Evolutionary conservation across 768 basidiomycete genomes (phyloP).

Genomic region (Boletellus emodensis): DNA sequence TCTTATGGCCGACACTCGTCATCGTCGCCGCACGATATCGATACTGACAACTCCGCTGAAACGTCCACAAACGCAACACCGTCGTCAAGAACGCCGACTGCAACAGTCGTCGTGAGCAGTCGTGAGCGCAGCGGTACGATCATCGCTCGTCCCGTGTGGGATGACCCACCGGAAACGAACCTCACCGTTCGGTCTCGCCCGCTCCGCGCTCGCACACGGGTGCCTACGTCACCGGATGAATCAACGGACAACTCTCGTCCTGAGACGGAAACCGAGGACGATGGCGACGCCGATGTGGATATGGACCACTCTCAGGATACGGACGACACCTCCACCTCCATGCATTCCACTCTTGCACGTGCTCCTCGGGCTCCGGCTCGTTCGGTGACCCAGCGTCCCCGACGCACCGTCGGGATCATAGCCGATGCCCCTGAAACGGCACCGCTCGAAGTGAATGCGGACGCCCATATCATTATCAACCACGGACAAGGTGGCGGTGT

Average conservation of each 20-base stretch:
- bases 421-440: slow-evolving; percentile 35
- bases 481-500: slow-evolving; percentile 38
- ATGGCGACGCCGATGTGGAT: slow-evolving; percentile 53
- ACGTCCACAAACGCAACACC: slow-evolving; percentile 60
- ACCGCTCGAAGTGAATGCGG: slow-evolving; percentile 39
- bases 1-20: slow-evolving; percentile 20
- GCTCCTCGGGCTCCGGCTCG: slow-evolving; percentile 24
- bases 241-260: slow-evolving; percentile 53
- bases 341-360: slow-evolving; percentile 31
- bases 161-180: slow-evolving; percentile 30
- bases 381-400: slow-evolving; percentile 33
- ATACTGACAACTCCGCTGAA: slow-evolving; percentile 61
- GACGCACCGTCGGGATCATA: slow-evolving; percentile 48
- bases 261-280: slow-evolving; percentile 78
- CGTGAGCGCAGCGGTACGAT: slow-evolving; percentile 76
- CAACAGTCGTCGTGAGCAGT: slow-evolving; percentile 51
- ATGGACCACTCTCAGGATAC: slow-evolving; percentile 42
- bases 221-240: slow-evolving; percentile 39
- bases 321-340: slow-evolving; percentile 27
- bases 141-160: slow-evolving; percentile 63
- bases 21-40: slow-evolving; percentile 39
- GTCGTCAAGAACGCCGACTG: slow-evolving; percentile 56
- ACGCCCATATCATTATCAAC: slow-evolving; percentile 52
- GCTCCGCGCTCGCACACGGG: slow-evolving; percentile 27
- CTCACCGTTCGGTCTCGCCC: slow-evolving; percentile 29